Evolutionary conservation across 2,329 filamentous ascomycete species (phyloP), one percentile per base, ranked within the genome.

Genomic region (Sarocladium kiliense): DNA sequence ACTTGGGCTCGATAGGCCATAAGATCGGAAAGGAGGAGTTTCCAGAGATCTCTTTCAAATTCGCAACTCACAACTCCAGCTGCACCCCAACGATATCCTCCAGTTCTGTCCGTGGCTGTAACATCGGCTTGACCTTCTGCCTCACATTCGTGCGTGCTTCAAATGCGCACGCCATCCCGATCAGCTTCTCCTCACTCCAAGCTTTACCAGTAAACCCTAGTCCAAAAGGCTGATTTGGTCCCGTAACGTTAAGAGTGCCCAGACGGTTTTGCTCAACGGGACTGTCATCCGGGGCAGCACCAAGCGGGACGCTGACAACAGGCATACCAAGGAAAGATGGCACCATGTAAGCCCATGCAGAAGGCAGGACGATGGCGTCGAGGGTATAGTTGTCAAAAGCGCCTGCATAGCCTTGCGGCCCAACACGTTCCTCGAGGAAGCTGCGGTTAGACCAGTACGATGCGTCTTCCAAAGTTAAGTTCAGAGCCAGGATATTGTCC

Each of bases 161-260:
- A 67, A 83, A 88, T 3, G 82, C 85, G 72, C 86, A 88, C 6
- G 85, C 86, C 63, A 84, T 77, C 0, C 80, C 81, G 56, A 89
- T 80, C 60, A 90, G 63, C 27, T 68, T 74, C 61, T 78, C 79
- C 66, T 89, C 86, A 34, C 75, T 79, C 71, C 81, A 89, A 50
- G 75, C 76, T 2, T 68, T 67, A 0, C 85, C 87, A 45, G 87
- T 70, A 61, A 89, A 88, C 7, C 75, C 76, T 11, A 89, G 68
- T 0, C 86, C 86, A 64, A 88, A 84, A 21, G 76, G 76, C 23
- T 82, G 66, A 18, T 80, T 79, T 0, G 84, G 83, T 0, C 71
- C 83, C 0, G 68, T 71, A 0, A 69, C 67, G 9, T 82, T 77
- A 7, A 87, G 67, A n/a, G 77, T 73, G 0, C 79, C 77, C 77